Evolutionary conservation across 1,284 basidiomycete species (phyloP), one percentile per base, ranked within the genome.

Genomic region (Cryptococcus depauperatus): DNA sequence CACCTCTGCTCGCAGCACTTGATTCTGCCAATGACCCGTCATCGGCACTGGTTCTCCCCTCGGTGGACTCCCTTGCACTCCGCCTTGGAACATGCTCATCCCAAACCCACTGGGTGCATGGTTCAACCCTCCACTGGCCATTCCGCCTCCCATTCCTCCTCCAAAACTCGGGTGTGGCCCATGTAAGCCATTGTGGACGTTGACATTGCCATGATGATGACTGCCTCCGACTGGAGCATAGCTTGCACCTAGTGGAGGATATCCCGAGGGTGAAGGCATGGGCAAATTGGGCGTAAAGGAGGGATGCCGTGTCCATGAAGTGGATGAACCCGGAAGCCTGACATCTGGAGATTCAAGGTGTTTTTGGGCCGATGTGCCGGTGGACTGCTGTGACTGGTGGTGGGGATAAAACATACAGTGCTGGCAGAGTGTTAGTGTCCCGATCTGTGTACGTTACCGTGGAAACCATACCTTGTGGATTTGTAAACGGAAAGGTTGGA

Each of bases 1-100:
- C n/a, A n/a, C 69, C 54, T 70, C 64, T 14, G 64, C 64, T 26
- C 57, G 49, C 38, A 66, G 19, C 22, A 73, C 44, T 55, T 73
- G 71, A 50, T 72, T 68, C 50, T 72, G 70, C 71, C 71, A 73
- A 38, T 62, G 57, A 18, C 54, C 46, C 10, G 67, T 66, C 47
- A 68, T 51, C 4, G 65, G 66, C 39, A 66, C 50, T 7, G 52
- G 51, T 45, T 69, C 65, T 50, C 43, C 43, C 33, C 64, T 57
- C 14, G 66, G 66, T 23, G 66, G 66, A 52, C 66, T 68, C n/a
- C 46, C 43, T 37, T 48, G 39, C 18, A 28, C 50, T 23, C 43
- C 48, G 10, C 39, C 42, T 32, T 47, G 47, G 46, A 52, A 55
- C 37, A 48, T 44, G 10, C 55, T 48, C 51, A 55, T 48, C 9